phyloP scores from a whole-genome alignment of 176 grass and related monocot genomes.

The Areca catechu region DNA sequence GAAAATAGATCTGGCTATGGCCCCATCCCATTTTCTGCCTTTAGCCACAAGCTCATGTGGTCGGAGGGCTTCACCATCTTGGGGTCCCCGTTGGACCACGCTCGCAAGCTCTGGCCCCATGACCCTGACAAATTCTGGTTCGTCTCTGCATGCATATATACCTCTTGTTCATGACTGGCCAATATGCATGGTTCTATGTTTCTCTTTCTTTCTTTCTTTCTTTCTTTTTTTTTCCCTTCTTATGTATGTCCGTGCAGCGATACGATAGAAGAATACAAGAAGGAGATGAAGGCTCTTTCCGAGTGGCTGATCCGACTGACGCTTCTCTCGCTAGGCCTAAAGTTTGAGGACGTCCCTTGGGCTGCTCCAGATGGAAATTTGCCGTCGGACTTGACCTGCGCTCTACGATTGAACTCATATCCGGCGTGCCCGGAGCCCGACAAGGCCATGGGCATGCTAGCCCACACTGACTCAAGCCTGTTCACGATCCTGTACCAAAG shows the following conservation, averaged over 20 bases:
- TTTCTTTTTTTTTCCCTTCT: too few species aligned
- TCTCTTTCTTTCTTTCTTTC: too few species aligned
- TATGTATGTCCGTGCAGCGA: too few species aligned
- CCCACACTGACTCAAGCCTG: slow-evolving; percentile 92
- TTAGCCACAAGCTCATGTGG: slow-evolving; percentile 98
- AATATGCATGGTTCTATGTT: too few species aligned
- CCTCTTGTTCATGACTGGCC: too few species aligned
- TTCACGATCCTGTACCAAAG: slow-evolving; percentile 86
- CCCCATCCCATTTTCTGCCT: too few species aligned
- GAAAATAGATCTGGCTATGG: too few species aligned
- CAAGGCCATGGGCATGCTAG: slow-evolving; percentile 65
- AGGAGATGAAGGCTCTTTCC: slow-evolving; percentile 55
- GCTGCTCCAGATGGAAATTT: slow-evolving; percentile 21
- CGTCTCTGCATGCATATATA: not conserved
- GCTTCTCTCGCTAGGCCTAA: slow-evolving; percentile 59
- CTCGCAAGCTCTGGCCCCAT: slow-evolving; percentile 81
- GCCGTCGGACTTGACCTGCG: slow-evolving; percentile 25
- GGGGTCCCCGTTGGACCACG: too few species aligned
- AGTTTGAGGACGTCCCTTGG: slow-evolving; percentile 26
- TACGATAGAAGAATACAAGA: slow-evolving; percentile 53
- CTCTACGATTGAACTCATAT: slow-evolving; percentile 35
- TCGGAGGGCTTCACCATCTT: slow-evolving; percentile 24
- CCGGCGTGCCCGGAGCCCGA: slow-evolving; percentile 76
- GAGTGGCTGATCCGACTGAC: slow-evolving; percentile 43
- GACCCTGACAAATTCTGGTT: slow-evolving; percentile 80